A percentile compares a stretch with the other conserved stretches of the same genome.
Conservation (phyloP, 352 stramenopile genomes). For the Pythium vanterpoolii region DNA sequence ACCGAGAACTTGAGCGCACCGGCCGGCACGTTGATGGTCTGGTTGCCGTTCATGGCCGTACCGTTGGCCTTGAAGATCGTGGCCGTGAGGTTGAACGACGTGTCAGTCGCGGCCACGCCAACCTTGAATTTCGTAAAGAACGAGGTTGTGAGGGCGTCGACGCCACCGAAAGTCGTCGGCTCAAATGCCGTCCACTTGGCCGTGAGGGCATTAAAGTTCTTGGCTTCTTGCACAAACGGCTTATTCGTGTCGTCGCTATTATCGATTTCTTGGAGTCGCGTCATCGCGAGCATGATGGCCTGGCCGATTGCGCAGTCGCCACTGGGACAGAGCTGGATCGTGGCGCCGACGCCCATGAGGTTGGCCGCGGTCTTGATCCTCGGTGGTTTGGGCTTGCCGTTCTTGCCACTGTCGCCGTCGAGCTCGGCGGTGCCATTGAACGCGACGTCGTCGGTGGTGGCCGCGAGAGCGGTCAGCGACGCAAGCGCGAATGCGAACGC, state of each 20-base stretch:
- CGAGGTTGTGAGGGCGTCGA: slow-evolving; percentile 25
- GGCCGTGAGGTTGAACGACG: slow-evolving; percentile 34
- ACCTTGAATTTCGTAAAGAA: slow-evolving; percentile 24
- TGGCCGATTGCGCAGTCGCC: slow-evolving; percentile 21
- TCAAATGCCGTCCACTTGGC: slow-evolving; percentile 30
- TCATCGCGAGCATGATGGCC: slow-evolving; percentile 17
- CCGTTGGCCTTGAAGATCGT: slow-evolving; percentile 31
- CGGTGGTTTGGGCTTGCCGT: neutral
- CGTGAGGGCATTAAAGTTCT: slow-evolving; percentile 26
- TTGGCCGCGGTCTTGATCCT: slow-evolving; percentile 35
- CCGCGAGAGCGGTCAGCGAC: neutral
- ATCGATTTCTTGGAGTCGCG: slow-evolving; percentile 29
- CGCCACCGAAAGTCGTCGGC: slow-evolving; percentile 5
- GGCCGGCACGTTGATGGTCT: neutral
- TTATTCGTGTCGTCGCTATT: neutral
- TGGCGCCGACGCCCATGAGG: slow-evolving; percentile 29
- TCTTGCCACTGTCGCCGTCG: neutral
- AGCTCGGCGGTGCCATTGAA: slow-evolving; percentile 1
- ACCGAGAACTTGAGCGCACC: slow-evolving; percentile 4
- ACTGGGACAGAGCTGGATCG: slow-evolving; percentile 38
- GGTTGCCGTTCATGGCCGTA: slow-evolving; percentile 20
- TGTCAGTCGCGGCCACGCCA: neutral
- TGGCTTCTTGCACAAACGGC: slow-evolving; percentile 3
- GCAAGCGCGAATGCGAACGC: neutral
- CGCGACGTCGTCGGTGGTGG: neutral